These are phyloP conservation scores for Theileria annulata DNA, from an alignment of 169 alveolate genomes.

Conservation along the genomic window DNA sequence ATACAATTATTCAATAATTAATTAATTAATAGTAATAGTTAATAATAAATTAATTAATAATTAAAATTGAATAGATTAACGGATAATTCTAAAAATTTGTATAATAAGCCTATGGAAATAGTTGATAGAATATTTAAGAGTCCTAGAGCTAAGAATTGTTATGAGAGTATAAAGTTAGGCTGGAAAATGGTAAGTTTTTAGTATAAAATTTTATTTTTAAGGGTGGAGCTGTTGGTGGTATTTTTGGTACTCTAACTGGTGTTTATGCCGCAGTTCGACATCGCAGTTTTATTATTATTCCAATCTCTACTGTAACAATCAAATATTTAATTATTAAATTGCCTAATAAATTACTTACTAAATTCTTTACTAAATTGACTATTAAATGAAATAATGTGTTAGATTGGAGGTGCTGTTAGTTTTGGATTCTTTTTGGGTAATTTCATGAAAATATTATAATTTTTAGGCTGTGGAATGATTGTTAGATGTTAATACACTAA, in stretches of 20 bases:
- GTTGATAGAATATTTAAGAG: slow-evolving; percentile 65
- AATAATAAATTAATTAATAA: neutral
- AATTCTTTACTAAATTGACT: too few relatives aligned
- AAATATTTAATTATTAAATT: too few relatives aligned
- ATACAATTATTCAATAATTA: neutral
- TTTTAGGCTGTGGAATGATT: slow-evolving; percentile 83
- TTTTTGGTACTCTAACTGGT: slow-evolving; percentile 87
- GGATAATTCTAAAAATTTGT: slow-evolving; percentile 20
- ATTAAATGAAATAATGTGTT: too few relatives aligned
- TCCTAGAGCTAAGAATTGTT: slow-evolving; percentile 80
- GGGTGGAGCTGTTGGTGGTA: slow-evolving; percentile 91
- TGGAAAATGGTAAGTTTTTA: slow-evolving; percentile 78
- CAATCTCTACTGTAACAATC: slow-evolving; percentile 83
- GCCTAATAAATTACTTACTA: too few relatives aligned
- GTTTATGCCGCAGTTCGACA: slow-evolving; percentile 80
- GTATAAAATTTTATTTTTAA: neutral
- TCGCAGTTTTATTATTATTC: slow-evolving; percentile 79
- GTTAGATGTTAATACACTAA: slow-evolving; percentile 75
- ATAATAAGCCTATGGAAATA: slow-evolving; percentile 39
- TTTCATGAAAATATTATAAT: neutral
- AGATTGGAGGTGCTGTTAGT: slow-evolving; percentile 86
- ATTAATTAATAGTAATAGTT: neutral
- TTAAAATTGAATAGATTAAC: slow-evolving; percentile 15
- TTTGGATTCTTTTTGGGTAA: slow-evolving; percentile 83
- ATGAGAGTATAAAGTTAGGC: slow-evolving; percentile 88